Base-by-base conservation (phyloP, 805 yeast genomes). In the Yarrowia hollandica region DNA sequence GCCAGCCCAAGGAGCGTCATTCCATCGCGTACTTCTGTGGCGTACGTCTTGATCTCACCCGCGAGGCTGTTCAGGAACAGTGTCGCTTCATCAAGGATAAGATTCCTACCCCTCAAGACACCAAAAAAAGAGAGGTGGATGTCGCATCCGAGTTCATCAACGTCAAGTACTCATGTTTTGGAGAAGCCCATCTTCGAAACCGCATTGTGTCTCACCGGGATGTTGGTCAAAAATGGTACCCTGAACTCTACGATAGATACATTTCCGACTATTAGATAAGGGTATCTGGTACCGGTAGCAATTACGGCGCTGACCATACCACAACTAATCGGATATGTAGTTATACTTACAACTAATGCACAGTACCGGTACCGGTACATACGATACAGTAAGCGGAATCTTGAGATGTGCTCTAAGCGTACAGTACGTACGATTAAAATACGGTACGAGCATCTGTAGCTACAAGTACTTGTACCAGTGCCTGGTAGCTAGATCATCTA, bases 1-100 rank as follows among this genome's bases (percentile, higher is more conserved):
- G 76, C 18, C 84, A 83, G 1, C 62, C 70, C 42, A 66, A 60
- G 9, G 67, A 72, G 9, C 66, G 71, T 23, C 73, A 64, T 46
- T 77, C 81, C 12, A 71, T 79, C 30, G 82, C 83, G 6, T 79
- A 76, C 62, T 79, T 79, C 67, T 80, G 75, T 50, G 69, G 72
- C 2, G 73, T 72, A n/a, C 63, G 71, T 19, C 62, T 70, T n/a
- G 67, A 65, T 23, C 63, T 70, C 37, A 70, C 73, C 5, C 62
- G 64, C 1, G 62, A 64, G 8, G 70, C 68, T 21, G 66, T 70
- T 18, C 55, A 63, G 16, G 60, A 67, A 15, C 71, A 70, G 52
- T 38, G 64, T 5, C 54, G 60, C 16, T 56, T 55, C 22, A 64
- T 70, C 48, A 60, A 62, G n/a, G 70, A 68, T 16, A 60, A 61